Base-by-base conservation (phyloP, 108 stramenopile genomes). In the Schizochytrium sp. region DNA sequence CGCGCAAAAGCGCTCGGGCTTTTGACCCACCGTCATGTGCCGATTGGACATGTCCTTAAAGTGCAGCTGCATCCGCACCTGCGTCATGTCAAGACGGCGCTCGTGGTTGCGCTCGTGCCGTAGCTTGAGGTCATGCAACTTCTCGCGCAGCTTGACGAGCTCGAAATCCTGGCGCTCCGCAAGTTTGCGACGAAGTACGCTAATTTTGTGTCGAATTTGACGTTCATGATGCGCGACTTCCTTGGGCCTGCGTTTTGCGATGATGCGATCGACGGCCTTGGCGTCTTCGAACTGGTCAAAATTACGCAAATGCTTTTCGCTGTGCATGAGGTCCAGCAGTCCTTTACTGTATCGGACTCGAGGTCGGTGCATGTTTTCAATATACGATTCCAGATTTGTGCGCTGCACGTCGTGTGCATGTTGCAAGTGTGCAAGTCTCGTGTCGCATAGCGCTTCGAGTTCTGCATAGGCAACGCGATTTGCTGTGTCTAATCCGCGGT, bases 271-370 rank as follows among this genome's bases (percentile, higher is more conserved):
- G n/a, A 83, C 12, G 12, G 45, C 48, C 12, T 53, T 83, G 48
- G 76, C 76, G n/a, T 47, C 45, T 45, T 83, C 76, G 51, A 53
- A 83, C 48, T 53, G 76, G 23, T 83, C 48, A 12, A 83, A 28
- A 8, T 83, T 83, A 16, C 23, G 48, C 6, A 83, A 16, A 53
- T 83, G 76, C 51, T 83, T 83, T 23, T 83, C 76, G 4, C 76
- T 83, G 76, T 83, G 76, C 76, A 83, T 28, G 23, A 83, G n/a
- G 76, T 83, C 76, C 45, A 83, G 23, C 18, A 83, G 76, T 6
- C 76, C 76, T 23, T 83, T 83, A 4, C 43, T 53, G 76, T 83
- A 83, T 45, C 76, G 12, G 2, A 83, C 76, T 12, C 76, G 76
- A 8, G 76, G 76, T 16, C 76, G 45, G 51, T 83, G 76, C 76